phyloP scores from a whole-genome alignment of 108 stramenopile species.

The Schizochytrium sp. region DNA sequence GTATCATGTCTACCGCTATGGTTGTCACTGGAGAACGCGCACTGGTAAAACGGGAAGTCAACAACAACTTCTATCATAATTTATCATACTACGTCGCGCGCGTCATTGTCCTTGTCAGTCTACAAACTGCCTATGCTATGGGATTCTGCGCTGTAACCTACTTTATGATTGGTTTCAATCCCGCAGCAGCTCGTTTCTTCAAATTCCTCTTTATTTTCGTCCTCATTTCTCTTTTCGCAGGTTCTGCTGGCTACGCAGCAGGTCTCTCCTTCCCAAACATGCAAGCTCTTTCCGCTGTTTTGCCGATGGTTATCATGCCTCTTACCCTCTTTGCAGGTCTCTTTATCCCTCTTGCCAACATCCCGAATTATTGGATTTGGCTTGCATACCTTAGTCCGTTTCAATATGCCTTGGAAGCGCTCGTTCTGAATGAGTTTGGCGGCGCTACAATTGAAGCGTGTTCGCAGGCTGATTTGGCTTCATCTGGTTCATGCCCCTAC shows the following conservation, averaged over 20 bases:
- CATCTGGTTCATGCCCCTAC: constrained; percentile 18
- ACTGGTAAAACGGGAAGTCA: not conserved
- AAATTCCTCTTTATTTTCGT: constrained; percentile 21
- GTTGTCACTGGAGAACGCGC: not conserved
- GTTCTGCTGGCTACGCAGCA: not conserved
- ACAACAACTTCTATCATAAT: constrained; percentile 21
- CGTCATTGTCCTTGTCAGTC: constrained; percentile 12
- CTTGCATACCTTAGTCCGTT: constrained; percentile 49
- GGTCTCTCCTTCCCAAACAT: constrained; percentile 34
- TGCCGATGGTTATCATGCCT: constrained; percentile 61
- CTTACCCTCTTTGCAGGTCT: constrained; percentile 58
- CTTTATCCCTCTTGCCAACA: constrained; percentile 54
- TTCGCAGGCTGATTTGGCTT: not conserved
- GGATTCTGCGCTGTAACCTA: constrained; percentile 20
- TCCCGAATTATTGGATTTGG: constrained; percentile 16
- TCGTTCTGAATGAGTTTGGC: constrained; percentile 57
- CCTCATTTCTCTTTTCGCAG: constrained; percentile 17
- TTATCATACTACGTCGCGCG: constrained; percentile 9
- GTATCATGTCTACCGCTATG: constrained; percentile 53
- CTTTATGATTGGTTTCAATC: constrained; percentile 52
- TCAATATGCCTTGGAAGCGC: constrained; percentile 54
- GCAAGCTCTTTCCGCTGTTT: not conserved
- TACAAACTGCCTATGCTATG: constrained; percentile 18
- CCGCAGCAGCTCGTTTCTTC: not conserved
- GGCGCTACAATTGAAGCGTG: not conserved